Base-by-base conservation (phyloP, 202 grass and related monocot genomes). In the Panicum hallii region DNA sequence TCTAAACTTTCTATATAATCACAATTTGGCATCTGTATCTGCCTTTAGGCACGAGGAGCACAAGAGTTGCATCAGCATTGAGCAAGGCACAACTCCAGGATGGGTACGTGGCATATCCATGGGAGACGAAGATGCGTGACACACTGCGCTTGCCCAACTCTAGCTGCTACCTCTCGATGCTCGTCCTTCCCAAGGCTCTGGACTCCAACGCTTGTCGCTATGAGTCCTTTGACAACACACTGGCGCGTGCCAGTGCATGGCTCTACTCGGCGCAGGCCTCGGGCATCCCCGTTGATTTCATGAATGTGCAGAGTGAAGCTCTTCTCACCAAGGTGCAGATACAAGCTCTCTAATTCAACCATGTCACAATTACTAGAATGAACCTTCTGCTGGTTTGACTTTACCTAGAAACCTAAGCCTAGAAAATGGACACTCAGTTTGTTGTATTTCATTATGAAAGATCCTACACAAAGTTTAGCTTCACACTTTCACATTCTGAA, bases 111-210 rank as follows among this genome's bases (percentile, higher is more conserved):
- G 38, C 85, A 7, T 98, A 98, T 45, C 87, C 89, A 43, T 98
- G 95, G 95, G 95, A 92, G 26, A 90, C 83, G 66, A 98, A 98
- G 74, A 95, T 95, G 93, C 61, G 79, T 4, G 92, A 92, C 34
- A 73, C 26, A 3, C 79, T 90, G 32, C 57, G 26, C 53, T 45
- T 79, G 46, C 63, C 87, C 41, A 86, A 70, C 68, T 92, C 86
- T 17, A 92, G 84, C 60, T 67, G 83, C 61, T 90, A 87, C 78
- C 83, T 95, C 76, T 95, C 93, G 0, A 90, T 92, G 20, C 95
- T 95, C 6, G 55, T 92, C 66, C 90, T 98, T 62, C 93, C 93
- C 15, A 87, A 92, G 86, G 88, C 80, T 4, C 63, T 92, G 45
- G 93, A 98, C 52, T 13, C 28, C 0, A 86, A 79, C 9, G 74